Base-by-base conservation (phyloP, 331 rosid genomes). In the Stylosanthes scabra region DNA sequence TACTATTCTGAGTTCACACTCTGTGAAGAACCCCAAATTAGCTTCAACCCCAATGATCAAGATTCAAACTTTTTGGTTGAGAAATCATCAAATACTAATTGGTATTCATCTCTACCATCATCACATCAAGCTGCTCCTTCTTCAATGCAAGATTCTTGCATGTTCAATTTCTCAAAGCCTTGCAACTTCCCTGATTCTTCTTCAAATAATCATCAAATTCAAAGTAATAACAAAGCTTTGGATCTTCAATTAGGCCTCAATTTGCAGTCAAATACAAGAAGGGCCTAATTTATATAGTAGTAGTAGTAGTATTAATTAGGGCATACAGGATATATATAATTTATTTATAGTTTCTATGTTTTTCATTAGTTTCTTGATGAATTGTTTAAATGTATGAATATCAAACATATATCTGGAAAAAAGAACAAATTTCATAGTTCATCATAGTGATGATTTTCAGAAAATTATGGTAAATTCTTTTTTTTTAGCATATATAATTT, bases 241-340 rank as follows among this genome's bases (percentile, higher is more conserved):
- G 94, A 92, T 88, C 92, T 92, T 80, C 91, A 88, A 67, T 67
- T 92, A 74, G 88, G 88, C 65, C 80, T 92, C 46, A 82, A 83
- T 56, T 70, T 83, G 84, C 54, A 84, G 9, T 68, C 93, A 15
- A 74, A 83, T 40, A 68, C 85, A 72, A 81, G 83, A 55, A 83
- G 87, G 86, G 62, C 63, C 29, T 76, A 65, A 13, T 73, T 54
- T 74, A 65, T 59, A n/a, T 31, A 31, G 37, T 31, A 31, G 0
- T 34, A 34, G 4, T 34, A 34, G 3, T 34, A 34, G 3, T 34
- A 1, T 34, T 34, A 6, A 34, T 34, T 34, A 34, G 39, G 39
- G 0, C 39, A 34, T 68, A 34, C 44, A 73, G 56, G 46, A 46
- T 5, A 61, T 5, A 60, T 11, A 52, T 52, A 52, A 29, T 67